Base-by-base conservation (phyloP, 192 early-diverging fungal genomes). In the Coemansia sp. region DNA sequence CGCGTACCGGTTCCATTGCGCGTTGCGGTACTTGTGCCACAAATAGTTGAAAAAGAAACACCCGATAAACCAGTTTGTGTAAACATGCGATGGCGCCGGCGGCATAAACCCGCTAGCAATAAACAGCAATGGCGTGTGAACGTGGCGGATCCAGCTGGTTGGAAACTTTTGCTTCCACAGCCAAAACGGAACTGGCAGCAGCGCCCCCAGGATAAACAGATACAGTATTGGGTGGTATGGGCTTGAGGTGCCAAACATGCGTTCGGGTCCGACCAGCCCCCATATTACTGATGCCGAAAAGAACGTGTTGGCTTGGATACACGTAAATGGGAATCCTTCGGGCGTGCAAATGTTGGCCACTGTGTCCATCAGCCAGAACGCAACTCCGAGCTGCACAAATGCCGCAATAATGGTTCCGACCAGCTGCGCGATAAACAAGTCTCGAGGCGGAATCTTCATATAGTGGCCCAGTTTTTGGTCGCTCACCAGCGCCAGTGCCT, bases 391-490 rank as follows among this genome's bases (percentile, higher is more conserved):
- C 58, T 90, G 86, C 17, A 92, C 78, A 56, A 89, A 74, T 1
- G 85, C 86, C 26, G 87, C 88, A 17, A 86, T 67, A 15, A 92
- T 71, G 0, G 90, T 93, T 8, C 91, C 89, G 4, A 82, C 59
- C n/a, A 89, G 76, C 74, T 95, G 93, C 24, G 87, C 86, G 20
- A 82, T 76, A 71, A 95, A 91, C 83, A 95, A 84, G 21, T 86
- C 71, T 28, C 89, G 82, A 24, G 93, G 93, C 49, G 91, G 87
- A 5, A 92, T 82, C 76, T 92, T 92, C 85, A 90, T 87, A 64
- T 92, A 92, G 61, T 89, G 88, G 24, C 88, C 90, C 5, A 92
- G 78, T 57, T 90, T 92, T 36, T 89, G 79, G 66, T 92, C 90
- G 47, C 58, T 42, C 5, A 84, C 67, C 24, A 95, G 87, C 4